Evolutionary conservation across 768 basidiomycete species (phyloP), one percentile per base, ranked within the genome.

Genomic region (Mycena olivaceomarginata): DNA sequence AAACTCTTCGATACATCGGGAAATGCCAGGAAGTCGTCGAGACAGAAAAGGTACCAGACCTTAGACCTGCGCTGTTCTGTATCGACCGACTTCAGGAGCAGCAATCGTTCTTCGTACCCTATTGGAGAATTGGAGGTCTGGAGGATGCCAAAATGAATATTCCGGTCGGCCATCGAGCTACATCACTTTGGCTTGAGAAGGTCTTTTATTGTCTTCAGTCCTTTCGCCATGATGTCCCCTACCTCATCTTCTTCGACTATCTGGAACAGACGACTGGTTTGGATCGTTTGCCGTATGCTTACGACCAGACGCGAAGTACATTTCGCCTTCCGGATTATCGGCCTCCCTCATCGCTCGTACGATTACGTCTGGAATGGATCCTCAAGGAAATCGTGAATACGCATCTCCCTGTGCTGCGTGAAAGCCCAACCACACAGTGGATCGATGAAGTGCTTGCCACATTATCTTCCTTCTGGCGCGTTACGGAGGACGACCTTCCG

Each of bases 81-180:
- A 62, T 62, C 39, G 40, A 62, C 60, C 40, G 20, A n/a, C 63
- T 64, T 41, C 63, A 64, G 11, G 63, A 43, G 4, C 63, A 64
- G n/a, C 20, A 64, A 64, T 64, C 63, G n/a, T 64, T 64, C 39
- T 64, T 64, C 12, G 63, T 64, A 20, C 63, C 63, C 11, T 64
- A 64, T 64, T 64, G 63, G 63, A 20, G 41, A 43, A 64, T 64
- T 20, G 63, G 43, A 43, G 63, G 63, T 10, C 60, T 62, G 15
- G 60, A 62, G 4, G 60, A 62, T 20, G 60, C 60, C 60, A 40
- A 62, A 41, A 22, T 22, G 7, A 64, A 64, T 64, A 45, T 64
- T 64, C 63, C 63, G 11, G 41, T 64, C 41, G 20, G 41, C 10
- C 39, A 10, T 64, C 40, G 5, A 16, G 63, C 63, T 41, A 37